A percentile compares a stretch with the other conserved stretches of the same genome.
Evolutionary conservation across 805 yeast species (phyloP).

Genomic region (Millerozyma miso): DNA sequence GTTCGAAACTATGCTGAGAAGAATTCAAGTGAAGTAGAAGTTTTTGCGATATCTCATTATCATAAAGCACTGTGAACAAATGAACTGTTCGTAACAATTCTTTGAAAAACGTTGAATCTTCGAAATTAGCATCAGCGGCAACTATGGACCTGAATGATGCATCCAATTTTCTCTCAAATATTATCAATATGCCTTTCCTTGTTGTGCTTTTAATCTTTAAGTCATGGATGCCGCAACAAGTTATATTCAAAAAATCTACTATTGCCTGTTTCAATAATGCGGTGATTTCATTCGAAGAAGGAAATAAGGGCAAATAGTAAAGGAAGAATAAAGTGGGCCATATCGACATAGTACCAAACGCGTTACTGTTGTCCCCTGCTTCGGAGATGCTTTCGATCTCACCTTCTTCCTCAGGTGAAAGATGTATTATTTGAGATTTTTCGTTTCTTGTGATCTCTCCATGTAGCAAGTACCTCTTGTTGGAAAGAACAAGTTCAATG

Average conservation of each 20-base stretch:
- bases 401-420: not conserved
- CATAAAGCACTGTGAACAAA: conserved; percentile 33
- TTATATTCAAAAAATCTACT: conserved; percentile 27
- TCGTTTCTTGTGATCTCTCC: conserved; percentile 12
- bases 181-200: conserved; percentile 13
- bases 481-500: conserved; percentile 31
- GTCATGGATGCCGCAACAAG: conserved; percentile 25
- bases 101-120: not conserved
- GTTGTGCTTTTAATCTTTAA: conserved; percentile 19
- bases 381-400: conserved; percentile 1
- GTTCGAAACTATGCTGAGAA: conserved; percentile 25
- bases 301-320: conserved; percentile 18
- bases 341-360: conserved; percentile 13
- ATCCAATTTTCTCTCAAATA: conserved; percentile 15
- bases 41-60: conserved; percentile 29
- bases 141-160: conserved; percentile 7
- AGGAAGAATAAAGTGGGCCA: conserved; percentile 28
- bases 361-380: conserved; percentile 4
- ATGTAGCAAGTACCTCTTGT: conserved; percentile 22
- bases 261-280: conserved; percentile 29
- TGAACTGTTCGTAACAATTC: conserved; percentile 13
- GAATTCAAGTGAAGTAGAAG: conserved; percentile 19
- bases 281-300: conserved; percentile 9
- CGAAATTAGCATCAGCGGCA: conserved; percentile 3
- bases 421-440: not conserved